A percentile compares a stretch with the other conserved stretches of the same genome.
phyloP scores from a whole-genome alignment of 2,329 filamentous ascomycete genomes.

The Paracamarosporium sp. region DNA sequence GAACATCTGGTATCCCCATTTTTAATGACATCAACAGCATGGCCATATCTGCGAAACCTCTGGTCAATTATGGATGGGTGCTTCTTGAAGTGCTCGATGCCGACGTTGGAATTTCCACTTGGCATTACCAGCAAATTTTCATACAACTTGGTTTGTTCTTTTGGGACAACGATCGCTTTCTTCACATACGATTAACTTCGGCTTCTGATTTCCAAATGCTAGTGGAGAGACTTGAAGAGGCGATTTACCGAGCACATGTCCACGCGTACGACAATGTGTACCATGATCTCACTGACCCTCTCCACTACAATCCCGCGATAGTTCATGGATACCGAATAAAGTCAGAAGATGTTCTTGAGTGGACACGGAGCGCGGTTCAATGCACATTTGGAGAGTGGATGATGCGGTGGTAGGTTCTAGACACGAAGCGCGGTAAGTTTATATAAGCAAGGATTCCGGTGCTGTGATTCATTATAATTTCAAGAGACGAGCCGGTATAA shows the following conservation, averaged over 20 bases:
- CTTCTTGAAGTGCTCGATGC: background rate
- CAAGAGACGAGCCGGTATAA: no score
- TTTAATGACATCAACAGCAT: background rate
- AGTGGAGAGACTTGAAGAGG: background rate
- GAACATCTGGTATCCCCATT: background rate
- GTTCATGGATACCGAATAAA: background rate
- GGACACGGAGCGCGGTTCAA: background rate
- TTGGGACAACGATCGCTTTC: background rate
- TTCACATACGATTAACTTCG: background rate
- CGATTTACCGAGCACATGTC: background rate
- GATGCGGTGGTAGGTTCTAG: no score
- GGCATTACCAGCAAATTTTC: background rate
- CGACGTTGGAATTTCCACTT: background rate
- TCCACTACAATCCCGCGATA: background rate
- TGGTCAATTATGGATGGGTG: background rate
- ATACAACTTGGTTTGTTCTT: background rate
- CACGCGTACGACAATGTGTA: background rate
- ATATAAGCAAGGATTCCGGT: no score
- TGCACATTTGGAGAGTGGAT: background rate
- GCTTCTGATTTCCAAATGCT: background rate
- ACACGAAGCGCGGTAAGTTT: background rate
- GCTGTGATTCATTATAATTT: no score
- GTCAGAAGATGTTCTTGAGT: background rate
- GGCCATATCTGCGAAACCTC: background rate
- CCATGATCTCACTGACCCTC: background rate